Percentiles rank a stretch among this genome's conserved stretches.
phyloP scores from a whole-genome alignment of 2,329 filamentous ascomycete genomes.

The Colletotrichum theobromicola region DNA sequence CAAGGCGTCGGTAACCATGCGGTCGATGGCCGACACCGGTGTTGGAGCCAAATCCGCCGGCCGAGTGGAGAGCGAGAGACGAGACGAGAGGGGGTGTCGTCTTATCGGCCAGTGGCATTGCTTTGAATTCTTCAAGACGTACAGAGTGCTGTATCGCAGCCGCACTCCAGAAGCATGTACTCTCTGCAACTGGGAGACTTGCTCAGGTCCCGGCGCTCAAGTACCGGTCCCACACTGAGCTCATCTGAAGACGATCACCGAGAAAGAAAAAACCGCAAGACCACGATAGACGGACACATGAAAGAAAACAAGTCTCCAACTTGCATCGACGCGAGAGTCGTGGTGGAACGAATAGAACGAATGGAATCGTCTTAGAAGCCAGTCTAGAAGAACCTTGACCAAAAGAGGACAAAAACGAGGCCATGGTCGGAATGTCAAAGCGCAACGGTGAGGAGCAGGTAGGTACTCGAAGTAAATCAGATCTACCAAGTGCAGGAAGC shows the following conservation, averaged over 20 bases:
- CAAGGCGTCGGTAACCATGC: background rate
- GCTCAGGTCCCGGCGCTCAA: background rate
- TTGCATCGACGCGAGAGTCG: background rate
- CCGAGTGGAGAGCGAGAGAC: background rate
- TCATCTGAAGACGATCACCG: slow-evolving; percentile 2
- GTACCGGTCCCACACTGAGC: background rate
- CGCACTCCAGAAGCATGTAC: background rate
- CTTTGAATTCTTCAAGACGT: background rate
- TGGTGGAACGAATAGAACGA: slow-evolving; percentile 1
- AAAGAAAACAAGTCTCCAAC: background rate
- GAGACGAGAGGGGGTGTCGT: background rate
- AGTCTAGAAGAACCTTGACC: slow-evolving; percentile 14
- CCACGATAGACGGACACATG: background rate
- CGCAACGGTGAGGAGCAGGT: background rate
- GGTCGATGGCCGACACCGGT: slow-evolving; percentile 3
- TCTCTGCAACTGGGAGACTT: background rate
- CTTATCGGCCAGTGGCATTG: slow-evolving; percentile 2
- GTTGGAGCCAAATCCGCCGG: background rate
- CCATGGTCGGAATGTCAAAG: background rate
- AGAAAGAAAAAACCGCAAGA: background rate
- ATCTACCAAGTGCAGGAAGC: background rate
- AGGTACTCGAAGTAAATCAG: background rate
- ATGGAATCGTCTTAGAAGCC: slow-evolving; percentile 3
- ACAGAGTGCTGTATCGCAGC: background rate
- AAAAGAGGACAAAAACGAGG: background rate